Conservation (phyloP, 2,329 filamentous ascomycete species). For the Passalora sequoiae region DNA sequence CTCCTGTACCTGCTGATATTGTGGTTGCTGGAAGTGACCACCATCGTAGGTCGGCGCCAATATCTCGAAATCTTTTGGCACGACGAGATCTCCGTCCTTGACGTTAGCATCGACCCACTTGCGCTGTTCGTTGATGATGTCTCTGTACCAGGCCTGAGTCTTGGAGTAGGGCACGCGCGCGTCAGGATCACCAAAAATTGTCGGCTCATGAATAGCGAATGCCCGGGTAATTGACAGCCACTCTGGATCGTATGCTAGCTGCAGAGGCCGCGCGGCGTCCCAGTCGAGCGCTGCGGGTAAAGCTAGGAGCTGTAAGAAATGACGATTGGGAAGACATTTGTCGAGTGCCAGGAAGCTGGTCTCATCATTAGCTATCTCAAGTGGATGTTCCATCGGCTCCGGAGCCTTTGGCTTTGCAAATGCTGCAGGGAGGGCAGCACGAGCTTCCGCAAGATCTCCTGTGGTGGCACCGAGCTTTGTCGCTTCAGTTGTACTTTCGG, state of each 20-base stretch:
- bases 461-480: no score
- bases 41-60: slow-evolving; percentile 68
- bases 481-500: background rate
- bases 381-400: slow-evolving; percentile 60
- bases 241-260: slow-evolving; percentile 79
- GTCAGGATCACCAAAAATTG: slow-evolving; percentile 58
- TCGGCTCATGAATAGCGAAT: slow-evolving; percentile 57
- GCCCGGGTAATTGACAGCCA: slow-evolving; percentile 91
- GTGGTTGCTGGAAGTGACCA: slow-evolving; percentile 23
- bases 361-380: slow-evolving; percentile 67
- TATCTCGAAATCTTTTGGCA: slow-evolving; percentile 72
- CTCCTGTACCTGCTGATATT: slow-evolving; percentile 48
- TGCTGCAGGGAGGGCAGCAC: slow-evolving; percentile 69
- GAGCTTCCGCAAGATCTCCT: slow-evolving; percentile 27
- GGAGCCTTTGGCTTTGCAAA: slow-evolving; percentile 46
- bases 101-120: slow-evolving; percentile 79
- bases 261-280: slow-evolving; percentile 46
- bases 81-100: slow-evolving; percentile 44
- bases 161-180: slow-evolving; percentile 55
- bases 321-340: slow-evolving; percentile 74
- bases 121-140: slow-evolving; percentile 63
- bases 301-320: slow-evolving; percentile 76
- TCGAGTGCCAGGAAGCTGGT: slow-evolving; percentile 86
- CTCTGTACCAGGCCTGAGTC: slow-evolving; percentile 36
- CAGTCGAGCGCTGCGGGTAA: slow-evolving; percentile 43